Conservation (phyloP, 345 rosid species). For the Heritiera fomes region DNA sequence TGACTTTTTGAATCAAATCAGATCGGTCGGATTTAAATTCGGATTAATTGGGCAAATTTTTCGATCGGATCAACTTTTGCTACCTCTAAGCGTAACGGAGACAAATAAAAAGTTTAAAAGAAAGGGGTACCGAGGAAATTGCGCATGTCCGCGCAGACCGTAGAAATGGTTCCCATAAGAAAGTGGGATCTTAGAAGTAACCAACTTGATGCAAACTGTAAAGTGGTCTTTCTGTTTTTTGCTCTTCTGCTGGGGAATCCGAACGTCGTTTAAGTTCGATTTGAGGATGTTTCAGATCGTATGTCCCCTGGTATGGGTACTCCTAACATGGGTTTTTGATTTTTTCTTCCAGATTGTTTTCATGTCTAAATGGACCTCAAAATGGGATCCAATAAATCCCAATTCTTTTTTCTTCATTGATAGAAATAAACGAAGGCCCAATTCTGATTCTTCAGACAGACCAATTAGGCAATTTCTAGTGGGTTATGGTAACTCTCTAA, state of each 20-base stretch:
- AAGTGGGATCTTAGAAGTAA: conserved; percentile 70
- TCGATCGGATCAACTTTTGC: too few relatives aligned
- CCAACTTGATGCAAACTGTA: conserved; percentile 40
- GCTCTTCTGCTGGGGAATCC: not conserved
- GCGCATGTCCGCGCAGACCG: conserved; percentile 60
- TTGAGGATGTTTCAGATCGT: not conserved
- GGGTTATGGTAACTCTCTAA: not conserved
- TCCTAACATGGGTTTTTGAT: not conserved
- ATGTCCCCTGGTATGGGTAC: not conserved
- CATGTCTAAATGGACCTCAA: not conserved
- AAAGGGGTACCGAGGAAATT: conserved; percentile 62
- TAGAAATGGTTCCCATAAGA: conserved; percentile 47
- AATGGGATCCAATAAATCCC: not conserved
- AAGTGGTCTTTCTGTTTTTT: conserved; percentile 13
- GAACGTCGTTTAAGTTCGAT: not conserved
- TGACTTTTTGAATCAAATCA: too few relatives aligned
- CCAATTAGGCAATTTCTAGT: not conserved
- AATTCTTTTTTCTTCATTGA: too few relatives aligned
- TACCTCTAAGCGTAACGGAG: not conserved
- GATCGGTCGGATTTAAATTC: too few relatives aligned
- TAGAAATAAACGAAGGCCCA: too few relatives aligned
- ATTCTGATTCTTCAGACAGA: not conserved
- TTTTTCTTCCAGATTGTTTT: not conserved
- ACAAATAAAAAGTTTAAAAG: not conserved
- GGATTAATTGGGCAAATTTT: too few relatives aligned